Conservation (phyloP, 2,329 filamentous ascomycete species). For the Penicillium sp. region DNA sequence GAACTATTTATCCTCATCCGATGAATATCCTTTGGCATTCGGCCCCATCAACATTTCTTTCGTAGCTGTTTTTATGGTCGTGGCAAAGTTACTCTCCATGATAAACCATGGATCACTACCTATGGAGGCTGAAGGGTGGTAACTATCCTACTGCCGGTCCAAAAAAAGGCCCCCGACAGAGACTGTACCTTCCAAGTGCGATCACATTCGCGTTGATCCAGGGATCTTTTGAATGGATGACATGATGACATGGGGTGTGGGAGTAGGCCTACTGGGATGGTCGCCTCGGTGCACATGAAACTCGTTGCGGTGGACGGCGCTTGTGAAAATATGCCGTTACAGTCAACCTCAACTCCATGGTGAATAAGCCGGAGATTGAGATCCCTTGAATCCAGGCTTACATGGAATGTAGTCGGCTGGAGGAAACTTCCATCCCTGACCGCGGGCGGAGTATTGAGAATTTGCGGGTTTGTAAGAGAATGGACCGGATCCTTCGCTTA, state of each 20-base stretch:
- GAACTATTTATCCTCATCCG: background rate
- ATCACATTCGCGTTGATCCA: constrained; percentile 48
- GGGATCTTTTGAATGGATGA: constrained; percentile 54
- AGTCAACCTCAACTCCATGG: constrained; percentile 38
- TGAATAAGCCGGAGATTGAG: constrained; percentile 40
- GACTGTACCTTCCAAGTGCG: constrained; percentile 43
- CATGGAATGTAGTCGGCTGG: constrained; percentile 21
- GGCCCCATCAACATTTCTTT: background rate
- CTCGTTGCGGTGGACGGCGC: constrained; percentile 49
- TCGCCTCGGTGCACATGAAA: constrained; percentile 47
- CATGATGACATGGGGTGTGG: constrained; percentile 48
- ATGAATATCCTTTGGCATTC: background rate
- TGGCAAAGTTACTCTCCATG: constrained; percentile 51
- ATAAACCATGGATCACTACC: constrained; percentile 52
- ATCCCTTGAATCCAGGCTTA: constrained; percentile 36
- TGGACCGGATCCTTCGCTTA: constrained; percentile 44
- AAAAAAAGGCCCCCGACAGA: constrained; percentile 33
- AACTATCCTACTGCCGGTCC: constrained; percentile 43
- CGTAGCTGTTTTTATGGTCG: constrained; percentile 42
- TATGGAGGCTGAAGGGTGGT: constrained; percentile 52
- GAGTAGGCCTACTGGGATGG: constrained; percentile 45
- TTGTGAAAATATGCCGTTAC: constrained; percentile 47
- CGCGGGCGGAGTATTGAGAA: constrained; percentile 46
- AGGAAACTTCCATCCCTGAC: constrained; percentile 39
- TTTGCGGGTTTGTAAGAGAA: constrained; percentile 45